Base-by-base conservation (phyloP, 306 rosid species). In the Quercus alba region DNA sequence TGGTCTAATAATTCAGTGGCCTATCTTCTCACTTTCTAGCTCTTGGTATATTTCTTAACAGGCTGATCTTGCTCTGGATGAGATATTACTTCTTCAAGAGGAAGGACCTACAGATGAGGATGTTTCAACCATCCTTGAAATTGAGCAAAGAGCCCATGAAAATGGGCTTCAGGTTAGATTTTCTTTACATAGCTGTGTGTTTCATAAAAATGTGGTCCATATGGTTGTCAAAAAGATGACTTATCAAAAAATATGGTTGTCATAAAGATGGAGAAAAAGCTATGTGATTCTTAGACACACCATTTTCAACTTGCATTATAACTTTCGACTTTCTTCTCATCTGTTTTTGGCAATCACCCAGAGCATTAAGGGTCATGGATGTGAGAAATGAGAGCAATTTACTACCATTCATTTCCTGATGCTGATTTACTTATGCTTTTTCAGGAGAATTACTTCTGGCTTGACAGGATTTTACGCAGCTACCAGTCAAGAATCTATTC, bases 391-490 rank as follows among this genome's bases (percentile, higher is more conserved):
- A 78, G 72, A 78, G 56, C 75, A 62, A 55, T 59, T 71, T 62
- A 51, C 28, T 63, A 31, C 69, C 75, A n/a, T 67, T 74, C 38
- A 35, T 58, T 81, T 71, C 49, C 41, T 61, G 64, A 69, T 76
- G 80, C 89, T 78, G 80, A 82, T 84, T 80, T 80, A 72, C 77
- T 77, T 76, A 6, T 77, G 54, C 72, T 81, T 62, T 85, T 84
- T 86, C 92, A 95, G 99, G 98, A 95, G 85, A 95, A 93, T 71
- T 91, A 91, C 84, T 95, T 85, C 84, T 91, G 99, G 98, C 91
- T 95, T 82, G 99, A 95, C 80, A 88, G 90, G 91, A 93, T 95
- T 86, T 85, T 95, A 59, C 94, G 90, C 77, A 89, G 97, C 86
- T 93, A 95, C 87, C 99, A 91, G 79, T 95, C 99, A 70, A 91